Evolutionary conservation across 2,329 filamentous ascomycete species (phyloP), one percentile per base, ranked within the genome.

Genomic region (Colletotrichum tropicale): DNA sequence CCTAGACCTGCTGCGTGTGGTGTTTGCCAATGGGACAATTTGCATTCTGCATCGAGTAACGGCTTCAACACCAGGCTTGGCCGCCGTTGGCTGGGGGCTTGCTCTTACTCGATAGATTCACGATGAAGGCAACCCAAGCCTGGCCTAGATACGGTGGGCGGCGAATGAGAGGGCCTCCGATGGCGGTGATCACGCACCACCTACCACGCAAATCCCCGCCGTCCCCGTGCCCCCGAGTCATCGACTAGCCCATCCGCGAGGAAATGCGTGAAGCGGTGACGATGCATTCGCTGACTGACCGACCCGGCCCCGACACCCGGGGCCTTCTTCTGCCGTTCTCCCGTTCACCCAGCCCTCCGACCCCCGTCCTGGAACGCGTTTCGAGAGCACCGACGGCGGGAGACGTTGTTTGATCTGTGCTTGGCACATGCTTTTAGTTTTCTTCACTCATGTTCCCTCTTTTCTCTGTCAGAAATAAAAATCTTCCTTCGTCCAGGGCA

Each of bases 31-130:
- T 38, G 8, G 24, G 16, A 48, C 43, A 48, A 26, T 34, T 61
- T 24, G 21, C 18, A 62, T 36, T 36, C 56, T 28, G 21, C 28
- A 15, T 69, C 38, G 30, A 38, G 24, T 30, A 66, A 34, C 9
- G 16, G 38, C 15, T 26, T 38, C 55, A 36, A 36, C 32, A 34
- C 60, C 66, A 74, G 21, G 38, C 21, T 18, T 60, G 13, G 16
- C 24, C 36, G 38, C 58, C 28, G 48, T 74, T 65, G 66, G 66
- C 34, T 28, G 13, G 21, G 2, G 16, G 36, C 16, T 28, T 66
- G 60, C 60, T 38, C 24, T 74, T 74, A 74, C 71, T 71, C 71
- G 71, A 74, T 74, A 34, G 13, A 58, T 66, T 66, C 60, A 62
- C 43, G 34, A 70, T 65, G 28, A 24, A 70, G 66, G 24, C 38